Percentiles rank a stretch among this genome's conserved stretches.
These are phyloP conservation scores for Penicillium sp. DNA, from an alignment of 2,329 filamentous ascomycete species.

Conservation along the genomic window DNA sequence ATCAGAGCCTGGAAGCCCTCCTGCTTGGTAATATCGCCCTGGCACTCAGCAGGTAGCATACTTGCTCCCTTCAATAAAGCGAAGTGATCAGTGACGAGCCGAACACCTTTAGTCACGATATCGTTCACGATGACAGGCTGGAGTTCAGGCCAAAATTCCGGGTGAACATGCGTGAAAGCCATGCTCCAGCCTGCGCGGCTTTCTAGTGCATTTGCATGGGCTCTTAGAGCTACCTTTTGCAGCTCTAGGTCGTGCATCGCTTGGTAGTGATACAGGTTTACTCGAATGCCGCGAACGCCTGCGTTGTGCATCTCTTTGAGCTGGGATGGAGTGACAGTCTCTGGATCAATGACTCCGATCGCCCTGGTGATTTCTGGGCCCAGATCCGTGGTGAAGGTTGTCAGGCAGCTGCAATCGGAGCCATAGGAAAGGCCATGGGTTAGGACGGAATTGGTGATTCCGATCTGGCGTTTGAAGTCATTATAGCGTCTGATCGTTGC, in stretches of 20 bases:
- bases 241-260: conserved; percentile 41
- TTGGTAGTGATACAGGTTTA: conserved; percentile 40
- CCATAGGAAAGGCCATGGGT: conserved; percentile 43
- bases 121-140: conserved; percentile 24
- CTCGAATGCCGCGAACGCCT: conserved; percentile 38
- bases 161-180: conserved; percentile 34
- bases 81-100: conserved; percentile 42
- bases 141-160: conserved; percentile 33
- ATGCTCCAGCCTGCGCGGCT: conserved; percentile 31
- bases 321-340: conserved; percentile 22
- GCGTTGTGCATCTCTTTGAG: conserved; percentile 26
- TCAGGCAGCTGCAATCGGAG: conserved; percentile 37
- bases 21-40: conserved; percentile 28
- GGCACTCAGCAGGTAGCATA: conserved; percentile 29
- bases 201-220: conserved; percentile 28
- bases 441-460: conserved; percentile 39
- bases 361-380: conserved; percentile 27
- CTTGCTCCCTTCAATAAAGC: conserved; percentile 38
- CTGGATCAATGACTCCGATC: conserved; percentile 35
- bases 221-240: conserved; percentile 34
- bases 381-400: conserved; percentile 33
- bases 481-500: conserved; percentile 29
- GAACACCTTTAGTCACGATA: conserved; percentile 21
- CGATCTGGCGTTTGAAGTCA: conserved; percentile 25
- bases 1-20: conserved; percentile 34